Evolutionary conservation across 441 rosid genomes (phyloP), one percentile per base, ranked within the genome.

Genomic region (Caryocar brasiliense): DNA sequence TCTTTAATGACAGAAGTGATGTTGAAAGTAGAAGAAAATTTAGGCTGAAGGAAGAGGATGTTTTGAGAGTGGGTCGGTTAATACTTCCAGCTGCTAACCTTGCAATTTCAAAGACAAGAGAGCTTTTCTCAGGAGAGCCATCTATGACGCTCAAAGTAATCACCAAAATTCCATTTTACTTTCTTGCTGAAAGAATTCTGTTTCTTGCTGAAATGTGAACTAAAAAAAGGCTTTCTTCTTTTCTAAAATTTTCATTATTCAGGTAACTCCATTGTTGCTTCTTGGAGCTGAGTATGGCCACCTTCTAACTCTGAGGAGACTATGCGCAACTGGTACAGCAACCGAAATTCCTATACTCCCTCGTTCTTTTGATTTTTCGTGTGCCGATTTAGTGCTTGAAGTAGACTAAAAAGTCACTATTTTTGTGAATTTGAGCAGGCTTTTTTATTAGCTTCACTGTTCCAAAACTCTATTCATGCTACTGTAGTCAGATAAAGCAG

Each of bases 41-140:
- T 58, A 71, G 70, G 68, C 47, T 91, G 57, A 85, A 62, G 37
- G 96, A 91, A 61, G 88, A 76, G 18, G 83, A 83, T 61, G 65
- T 91, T 10, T 53, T 80, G 62, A 48, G 80, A 52, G 29, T 79
- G 11, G 82, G 85, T 21, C 81, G 79, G 65, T 48, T 76, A 28
- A 56, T 85, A 38, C 96, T 87, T 64, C 98, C 95, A 17, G 68
- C 79, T 13, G 62, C 79, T 22, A 91, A 91, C 65, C 76, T 91
- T 47, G 87, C 72, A 7, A 83, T 85, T 63, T 81, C 74, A 10
- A 81, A 70, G 74, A 73, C 56, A 3, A 73, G 72, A 37, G 70
- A 73, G 68, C 79, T 87, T 44, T 91, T 91, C 83, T 91, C 98
- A 3, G 98, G 98, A 33, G 98, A 91, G 59, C 96, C 96, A 44